These are phyloP conservation scores for Trichophyton verrucosum DNA, from an alignment of 2,329 filamentous ascomycete species.

Conservation along the genomic window DNA sequence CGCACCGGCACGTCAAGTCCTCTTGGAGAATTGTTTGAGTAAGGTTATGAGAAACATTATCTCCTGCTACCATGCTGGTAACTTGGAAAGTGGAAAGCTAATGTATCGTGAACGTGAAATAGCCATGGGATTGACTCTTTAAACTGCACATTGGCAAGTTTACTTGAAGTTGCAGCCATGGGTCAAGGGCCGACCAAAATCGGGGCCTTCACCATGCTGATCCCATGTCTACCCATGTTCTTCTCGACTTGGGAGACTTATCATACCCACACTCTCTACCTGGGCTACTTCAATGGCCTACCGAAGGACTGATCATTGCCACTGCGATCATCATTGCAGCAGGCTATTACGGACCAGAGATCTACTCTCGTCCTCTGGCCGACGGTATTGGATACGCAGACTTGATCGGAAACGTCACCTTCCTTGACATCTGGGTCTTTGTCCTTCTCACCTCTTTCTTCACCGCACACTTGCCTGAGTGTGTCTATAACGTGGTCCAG, in stretches of 20 bases:
- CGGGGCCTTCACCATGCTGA: conserved; percentile 80
- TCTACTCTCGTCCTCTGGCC: conserved; percentile 69
- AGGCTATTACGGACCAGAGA: conserved; percentile 73
- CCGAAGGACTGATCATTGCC: conserved; percentile 84
- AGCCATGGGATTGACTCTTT: conserved; percentile 92
- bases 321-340: conserved; percentile 75
- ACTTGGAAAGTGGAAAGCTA: conserved; percentile 1
- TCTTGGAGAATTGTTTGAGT: conserved; percentile 90
- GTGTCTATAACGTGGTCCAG: conserved; percentile 70
- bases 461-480: conserved; percentile 70
- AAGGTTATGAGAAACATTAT: conserved; percentile 20
- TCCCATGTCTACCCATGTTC: conserved; percentile 94
- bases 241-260: conserved; percentile 99
- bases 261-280: conserved; percentile 91
- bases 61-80: background rate
- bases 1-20: conserved; percentile 90
- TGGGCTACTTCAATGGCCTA: conserved; percentile 94
- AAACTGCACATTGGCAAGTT: conserved; percentile 86
- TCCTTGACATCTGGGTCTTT: conserved; percentile 79
- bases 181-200: conserved; percentile 71
- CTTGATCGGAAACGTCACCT: conserved; percentile 56
- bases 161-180: conserved; percentile 88
- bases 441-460: conserved; percentile 55
- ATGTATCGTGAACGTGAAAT: background rate
- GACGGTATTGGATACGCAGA: conserved; percentile 53